Evolutionary conservation across 1,284 basidiomycete species (phyloP).

Genomic region (Porodaedalea pini): DNA sequence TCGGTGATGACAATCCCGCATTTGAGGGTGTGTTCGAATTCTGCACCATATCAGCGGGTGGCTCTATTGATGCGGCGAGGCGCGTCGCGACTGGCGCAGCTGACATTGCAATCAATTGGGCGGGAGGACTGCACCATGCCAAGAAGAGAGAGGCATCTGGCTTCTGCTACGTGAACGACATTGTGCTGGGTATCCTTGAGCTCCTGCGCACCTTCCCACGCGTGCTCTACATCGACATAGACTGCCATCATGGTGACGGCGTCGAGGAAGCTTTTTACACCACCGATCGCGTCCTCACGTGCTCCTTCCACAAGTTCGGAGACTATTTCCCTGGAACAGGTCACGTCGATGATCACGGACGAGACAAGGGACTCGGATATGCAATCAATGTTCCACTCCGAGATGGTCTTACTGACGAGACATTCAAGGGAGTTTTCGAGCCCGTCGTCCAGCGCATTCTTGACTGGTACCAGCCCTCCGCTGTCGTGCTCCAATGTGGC

Average conservation of each 20-base stretch:
- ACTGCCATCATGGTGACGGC: conserved; percentile 97
- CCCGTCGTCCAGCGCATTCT: conserved; percentile 86
- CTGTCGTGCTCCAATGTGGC: conserved; percentile 92
- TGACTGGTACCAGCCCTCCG: conserved; percentile 87
- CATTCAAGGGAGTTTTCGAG: conserved; percentile 82
- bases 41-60: conserved; percentile 94
- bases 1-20: conserved; percentile 94
- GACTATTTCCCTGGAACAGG: conserved; percentile 98
- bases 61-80: conserved; percentile 86
- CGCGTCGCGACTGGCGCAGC: conserved; percentile 77
- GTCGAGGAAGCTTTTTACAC: conserved; percentile 99
- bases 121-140: conserved; percentile 95
- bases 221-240: conserved; percentile 97
- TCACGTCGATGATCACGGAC: conserved; percentile 81
- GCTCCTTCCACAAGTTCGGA: conserved; percentile 94
- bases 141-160: conserved; percentile 96
- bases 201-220: conserved; percentile 79
- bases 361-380: conserved; percentile 86
- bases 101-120: conserved; percentile 97
- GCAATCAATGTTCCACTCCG: conserved; percentile 91
- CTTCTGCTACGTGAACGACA: conserved; percentile 98
- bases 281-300: conserved; percentile 95
- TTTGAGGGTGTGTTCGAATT: conserved; percentile 98
- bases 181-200: conserved; percentile 87
- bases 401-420: conserved; percentile 88